phyloP scores from a whole-genome alignment of 768 basidiomycete genomes.

The Clitopilus hobsonii region DNA sequence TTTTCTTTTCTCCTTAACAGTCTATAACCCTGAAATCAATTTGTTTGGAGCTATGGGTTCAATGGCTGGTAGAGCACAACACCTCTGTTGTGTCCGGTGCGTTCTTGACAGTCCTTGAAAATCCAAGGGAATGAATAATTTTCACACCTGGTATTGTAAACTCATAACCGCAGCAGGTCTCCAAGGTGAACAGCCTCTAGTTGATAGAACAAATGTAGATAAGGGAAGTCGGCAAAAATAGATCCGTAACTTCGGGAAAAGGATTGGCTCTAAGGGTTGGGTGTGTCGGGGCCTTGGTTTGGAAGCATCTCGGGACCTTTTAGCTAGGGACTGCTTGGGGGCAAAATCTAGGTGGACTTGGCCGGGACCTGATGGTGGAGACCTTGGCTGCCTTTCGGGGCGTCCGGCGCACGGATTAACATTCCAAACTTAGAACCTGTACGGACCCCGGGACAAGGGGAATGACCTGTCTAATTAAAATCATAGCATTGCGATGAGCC shows the following conservation, averaged over 20 bases:
- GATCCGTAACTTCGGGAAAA: conserved; percentile 77
- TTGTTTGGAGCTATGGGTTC: conserved; percentile 73
- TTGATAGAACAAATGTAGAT: conserved; percentile 78
- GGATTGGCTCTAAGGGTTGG: conserved; percentile 59
- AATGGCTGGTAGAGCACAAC: conserved; percentile 69
- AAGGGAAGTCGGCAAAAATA: conserved; percentile 75
- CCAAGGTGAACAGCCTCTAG: conserved; percentile 81
- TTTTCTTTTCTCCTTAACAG: conserved; percentile 78
- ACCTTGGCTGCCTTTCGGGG: conserved; percentile 50
- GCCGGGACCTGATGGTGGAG: conserved; percentile 24
- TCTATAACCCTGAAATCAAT: conserved; percentile 68
- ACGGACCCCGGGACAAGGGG: conserved; percentile 79
- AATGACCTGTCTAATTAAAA: conserved; percentile 86
- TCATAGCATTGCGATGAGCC: conserved; percentile 77
- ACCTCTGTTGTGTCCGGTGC: conserved; percentile 69
- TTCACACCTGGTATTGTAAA: conserved; percentile 69
- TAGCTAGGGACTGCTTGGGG: conserved; percentile 26
- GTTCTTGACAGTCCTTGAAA: conserved; percentile 68
- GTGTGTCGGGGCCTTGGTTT: conserved; percentile 29
- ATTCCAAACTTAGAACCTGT: conserved; percentile 72
- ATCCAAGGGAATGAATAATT: conserved; percentile 70
- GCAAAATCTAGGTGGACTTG: conserved; percentile 24
- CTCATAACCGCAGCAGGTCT: conserved; percentile 79
- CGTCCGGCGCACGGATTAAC: conserved; percentile 61
- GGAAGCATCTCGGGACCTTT: conserved; percentile 25